Percentiles rank a stretch among this genome's conserved stretches.
Evolutionary conservation across 2,329 filamentous ascomycete genomes (phyloP).

Genomic region (Fusarium pseudoanthophilum): DNA sequence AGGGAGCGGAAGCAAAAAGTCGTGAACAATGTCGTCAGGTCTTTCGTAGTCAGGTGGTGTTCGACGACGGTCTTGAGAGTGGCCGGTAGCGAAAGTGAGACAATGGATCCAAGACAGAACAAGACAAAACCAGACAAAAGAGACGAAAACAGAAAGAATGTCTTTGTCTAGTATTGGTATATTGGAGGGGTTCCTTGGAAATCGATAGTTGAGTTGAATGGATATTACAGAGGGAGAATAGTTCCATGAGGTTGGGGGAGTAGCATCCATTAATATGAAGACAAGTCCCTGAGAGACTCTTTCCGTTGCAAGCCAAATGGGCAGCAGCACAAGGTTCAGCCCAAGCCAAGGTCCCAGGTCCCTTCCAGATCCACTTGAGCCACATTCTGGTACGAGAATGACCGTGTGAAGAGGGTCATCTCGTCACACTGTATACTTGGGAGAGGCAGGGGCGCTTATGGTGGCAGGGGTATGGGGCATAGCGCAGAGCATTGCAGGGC

Average conservation of each 20-base stretch:
- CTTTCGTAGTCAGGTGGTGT: slow-evolving; percentile 16
- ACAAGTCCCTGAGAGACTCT: slow-evolving; percentile 19
- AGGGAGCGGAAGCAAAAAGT: slow-evolving; percentile 21
- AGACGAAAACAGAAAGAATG: slow-evolving; percentile 39
- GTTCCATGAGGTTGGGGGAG: slow-evolving; percentile 30
- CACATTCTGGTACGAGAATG: slow-evolving; percentile 40
- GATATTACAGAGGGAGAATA: slow-evolving; percentile 26
- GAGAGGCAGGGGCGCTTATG: slow-evolving; percentile 30
- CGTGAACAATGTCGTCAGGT: slow-evolving; percentile 35
- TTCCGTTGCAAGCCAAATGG: slow-evolving; percentile 9
- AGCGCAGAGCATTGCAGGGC: slow-evolving; percentile 17
- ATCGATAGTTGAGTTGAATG: slow-evolving; percentile 32
- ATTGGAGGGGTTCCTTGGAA: slow-evolving; percentile 11
- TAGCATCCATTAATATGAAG: slow-evolving; percentile 42
- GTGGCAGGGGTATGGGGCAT: slow-evolving; percentile 18
- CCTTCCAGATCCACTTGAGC: slow-evolving; percentile 34
- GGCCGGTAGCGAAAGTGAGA: slow-evolving; percentile 35
- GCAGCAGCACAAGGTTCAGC: slow-evolving; percentile 30
- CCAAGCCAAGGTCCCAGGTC: slow-evolving; percentile 29
- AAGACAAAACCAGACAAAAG: slow-evolving; percentile 37
- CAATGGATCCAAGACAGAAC: slow-evolving; percentile 32
- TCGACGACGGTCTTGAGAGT: slow-evolving; percentile 29
- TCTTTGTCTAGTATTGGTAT: slow-evolving; percentile 11
- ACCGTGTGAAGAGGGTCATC: slow-evolving; percentile 2
- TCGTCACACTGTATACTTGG: slow-evolving; percentile 34